A percentile compares a stretch with the other conserved stretches of the same genome.
These are phyloP conservation scores for Claviceps spartinae DNA, from an alignment of 2,329 filamentous ascomycete genomes.

Conservation along the genomic window DNA sequence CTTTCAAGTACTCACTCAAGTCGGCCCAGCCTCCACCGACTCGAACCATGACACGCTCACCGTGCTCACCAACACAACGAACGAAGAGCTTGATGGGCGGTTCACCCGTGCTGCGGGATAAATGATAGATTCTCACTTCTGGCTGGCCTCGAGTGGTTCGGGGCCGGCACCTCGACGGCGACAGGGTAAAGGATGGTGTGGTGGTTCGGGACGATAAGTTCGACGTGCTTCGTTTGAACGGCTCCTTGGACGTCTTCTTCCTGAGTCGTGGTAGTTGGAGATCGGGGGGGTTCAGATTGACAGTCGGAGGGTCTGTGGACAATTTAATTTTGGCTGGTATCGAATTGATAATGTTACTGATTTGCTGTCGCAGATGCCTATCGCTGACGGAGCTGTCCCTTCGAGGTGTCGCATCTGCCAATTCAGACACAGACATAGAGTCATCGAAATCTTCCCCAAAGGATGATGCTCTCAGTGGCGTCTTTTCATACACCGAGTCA, in stretches of 20 bases:
- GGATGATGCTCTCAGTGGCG: constrained; percentile 29
- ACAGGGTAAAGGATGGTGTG: constrained; percentile 56
- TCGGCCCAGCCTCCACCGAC: constrained; percentile 98
- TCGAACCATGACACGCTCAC: constrained; percentile 92
- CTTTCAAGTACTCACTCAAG: constrained; percentile 82
- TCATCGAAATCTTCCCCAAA: constrained; percentile 35
- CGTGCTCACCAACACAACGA: constrained; percentile 75
- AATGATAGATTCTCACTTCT: constrained; percentile 84
- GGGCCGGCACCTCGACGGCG: constrained; percentile 44
- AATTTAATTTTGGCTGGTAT: constrained; percentile 73
- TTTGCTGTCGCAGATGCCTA: constrained; percentile 65
- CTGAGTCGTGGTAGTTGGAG: constrained; percentile 35
- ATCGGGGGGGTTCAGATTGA: constrained; percentile 46
- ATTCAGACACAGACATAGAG: constrained; percentile 20
- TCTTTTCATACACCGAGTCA: constrained; percentile 23
- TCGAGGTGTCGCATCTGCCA: constrained; percentile 12
- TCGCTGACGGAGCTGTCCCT: constrained; percentile 32
- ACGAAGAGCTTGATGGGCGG: constrained; percentile 92
- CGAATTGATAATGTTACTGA: constrained; percentile 61
- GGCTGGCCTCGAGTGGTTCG: constrained; percentile 40
- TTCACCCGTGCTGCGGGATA: constrained; percentile 70
- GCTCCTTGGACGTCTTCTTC: constrained; percentile 29
- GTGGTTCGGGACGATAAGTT: constrained; percentile 42
- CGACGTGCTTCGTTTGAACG: constrained; percentile 34
- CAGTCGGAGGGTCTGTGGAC: constrained; percentile 35